Conservation (phyloP, 331 rosid genomes). For the Quercus lobata region DNA sequence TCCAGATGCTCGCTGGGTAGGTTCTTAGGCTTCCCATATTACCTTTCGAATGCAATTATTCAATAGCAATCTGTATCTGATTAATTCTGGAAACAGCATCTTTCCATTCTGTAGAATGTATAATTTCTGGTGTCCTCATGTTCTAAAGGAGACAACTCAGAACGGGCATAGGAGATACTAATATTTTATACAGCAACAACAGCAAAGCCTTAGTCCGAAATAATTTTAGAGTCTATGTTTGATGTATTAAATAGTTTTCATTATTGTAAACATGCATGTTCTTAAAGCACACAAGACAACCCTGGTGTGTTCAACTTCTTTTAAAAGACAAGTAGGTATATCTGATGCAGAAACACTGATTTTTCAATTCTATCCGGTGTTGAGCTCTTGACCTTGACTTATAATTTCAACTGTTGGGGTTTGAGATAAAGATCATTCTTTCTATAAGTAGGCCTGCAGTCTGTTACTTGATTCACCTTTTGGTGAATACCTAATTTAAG, state of each 20-base stretch:
- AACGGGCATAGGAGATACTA: no score
- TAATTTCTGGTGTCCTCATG: not conserved
- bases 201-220: no score
- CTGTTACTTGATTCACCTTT: no score
- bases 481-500: no score
- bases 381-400: not conserved
- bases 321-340: not conserved
- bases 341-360: not conserved
- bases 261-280: not conserved
- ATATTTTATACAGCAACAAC: no score
- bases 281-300: not conserved
- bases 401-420: not conserved
- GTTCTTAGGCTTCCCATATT: slow-evolving; percentile 7
- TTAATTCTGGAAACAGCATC: not conserved
- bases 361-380: not conserved
- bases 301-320: not conserved
- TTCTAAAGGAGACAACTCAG: no score
- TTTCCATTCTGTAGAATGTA: not conserved
- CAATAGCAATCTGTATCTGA: not conserved
- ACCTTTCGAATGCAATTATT: not conserved
- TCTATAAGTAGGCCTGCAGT: no score
- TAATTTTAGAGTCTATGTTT: not conserved
- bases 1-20: slow-evolving; percentile 77
- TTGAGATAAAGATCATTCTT: not conserved
- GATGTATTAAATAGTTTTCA: not conserved